Evolutionary conservation across 768 basidiomycete genomes (phyloP).

Genomic region (Boletales sp.): DNA sequence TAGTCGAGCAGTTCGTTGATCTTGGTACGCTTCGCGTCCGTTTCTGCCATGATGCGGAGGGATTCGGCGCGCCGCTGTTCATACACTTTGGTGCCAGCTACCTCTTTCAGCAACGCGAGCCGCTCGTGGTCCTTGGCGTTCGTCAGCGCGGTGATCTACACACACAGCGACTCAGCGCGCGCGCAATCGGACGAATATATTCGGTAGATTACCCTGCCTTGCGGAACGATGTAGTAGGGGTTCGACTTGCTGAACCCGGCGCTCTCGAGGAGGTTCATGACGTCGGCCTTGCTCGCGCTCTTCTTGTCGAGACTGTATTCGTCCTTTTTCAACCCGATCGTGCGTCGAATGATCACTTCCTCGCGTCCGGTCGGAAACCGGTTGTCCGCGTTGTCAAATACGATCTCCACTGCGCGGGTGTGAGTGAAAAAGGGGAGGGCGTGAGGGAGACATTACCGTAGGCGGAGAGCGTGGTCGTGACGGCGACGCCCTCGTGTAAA

Average conservation of each 20-base stretch:
- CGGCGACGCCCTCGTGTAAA: conserved; percentile 91
- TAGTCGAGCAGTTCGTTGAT: conserved; percentile 87
- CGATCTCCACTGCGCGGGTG: conserved; percentile 63
- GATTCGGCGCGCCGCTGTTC: conserved; percentile 92
- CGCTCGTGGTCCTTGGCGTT: conserved; percentile 97
- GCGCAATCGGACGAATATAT: background rate
- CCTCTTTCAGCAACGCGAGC: conserved; percentile 92
- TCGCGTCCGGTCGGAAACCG: conserved; percentile 91
- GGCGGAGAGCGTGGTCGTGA: conserved; percentile 85
- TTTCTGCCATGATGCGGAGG: conserved; percentile 95
- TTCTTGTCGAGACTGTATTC: conserved; percentile 98
- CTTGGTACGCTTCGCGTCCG: conserved; percentile 87
- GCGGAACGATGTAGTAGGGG: conserved; percentile 98
- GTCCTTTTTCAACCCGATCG: conserved; percentile 97
- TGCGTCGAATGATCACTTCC: conserved; percentile 84
- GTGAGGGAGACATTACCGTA: conserved; percentile 53
- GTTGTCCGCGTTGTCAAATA: conserved; percentile 93
- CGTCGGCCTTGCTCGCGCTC: conserved; percentile 92
- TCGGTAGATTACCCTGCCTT: conserved; percentile 71
- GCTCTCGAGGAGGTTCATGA: conserved; percentile 94
- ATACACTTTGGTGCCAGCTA: conserved; percentile 97
- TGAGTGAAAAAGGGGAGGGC: background rate
- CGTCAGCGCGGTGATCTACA: conserved; percentile 89
- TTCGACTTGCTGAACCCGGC: conserved; percentile 98
- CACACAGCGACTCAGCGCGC: conserved; percentile 4